Evolutionary conservation across 225 moss, liverwort and hornwort species (phyloP), one percentile per base, ranked within the genome.

Genomic region (Marchantia polymorpha): DNA sequence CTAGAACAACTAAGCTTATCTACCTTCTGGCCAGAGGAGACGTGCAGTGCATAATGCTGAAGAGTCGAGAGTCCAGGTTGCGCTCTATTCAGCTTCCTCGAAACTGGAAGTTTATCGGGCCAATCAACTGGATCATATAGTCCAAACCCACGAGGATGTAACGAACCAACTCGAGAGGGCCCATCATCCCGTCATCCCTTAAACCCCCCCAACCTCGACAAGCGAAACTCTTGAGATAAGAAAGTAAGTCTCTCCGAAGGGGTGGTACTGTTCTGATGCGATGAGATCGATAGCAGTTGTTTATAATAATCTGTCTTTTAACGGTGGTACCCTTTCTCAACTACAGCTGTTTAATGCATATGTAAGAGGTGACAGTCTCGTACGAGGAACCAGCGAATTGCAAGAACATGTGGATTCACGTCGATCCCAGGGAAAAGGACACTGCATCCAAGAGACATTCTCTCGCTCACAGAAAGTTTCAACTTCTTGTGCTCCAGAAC

Each of bases 341-440:
- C 8, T 23, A n/a, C 61, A 61, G 61, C n/a, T 61, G 23, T 61
- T 23, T 23, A 61, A 22, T 61, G 61, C 59, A 59, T 59, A 16
- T 59, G 14, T 59, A 26, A 65, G 65, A 65, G 65, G 25, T 65
- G 65, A 27, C 65, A 65, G 65, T 65, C 65, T 65, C 11, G 65
- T 65, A 65, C 29, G 26, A 29, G 29, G 65, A 65, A 27, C 27
- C 65, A 65, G 39, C 39, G 2, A 12, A 26, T 65, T 26, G 26
- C 25, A 65, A 65, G 65, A 65, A 65, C 29, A 26, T 65, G 65
- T 10, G 65, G 26, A 65, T 27, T 56, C 19, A 56, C 13, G 14
- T 12, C 56, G 19, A 56, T 19, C 56, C 56, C 14, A 56, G 56
- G 9, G 14, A 19, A 56, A 13, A 56, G 56, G 19, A 56, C 56